phyloP scores from a whole-genome alignment of 169 alveolate genomes.

The Plasmodium billcollinsi region DNA sequence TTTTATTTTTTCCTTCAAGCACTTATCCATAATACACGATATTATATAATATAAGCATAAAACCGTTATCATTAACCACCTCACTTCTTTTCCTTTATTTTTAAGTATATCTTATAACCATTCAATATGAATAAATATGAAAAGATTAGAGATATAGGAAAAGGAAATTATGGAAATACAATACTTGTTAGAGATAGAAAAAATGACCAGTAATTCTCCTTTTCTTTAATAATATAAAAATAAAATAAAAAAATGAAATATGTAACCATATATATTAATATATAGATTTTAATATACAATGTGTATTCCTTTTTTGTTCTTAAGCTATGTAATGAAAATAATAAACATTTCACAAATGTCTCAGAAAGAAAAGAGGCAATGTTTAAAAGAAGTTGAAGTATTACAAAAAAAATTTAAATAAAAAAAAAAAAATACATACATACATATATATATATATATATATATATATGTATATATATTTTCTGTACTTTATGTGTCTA shows the following conservation, averaged over 20 bases:
- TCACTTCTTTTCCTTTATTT: conserved; percentile 9
- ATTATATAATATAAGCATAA: not conserved
- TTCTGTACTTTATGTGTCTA: not conserved
- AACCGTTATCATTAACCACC: not conserved
- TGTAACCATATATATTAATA: too few relatives aligned
- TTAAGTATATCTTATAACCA: not conserved
- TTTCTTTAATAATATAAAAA: too few relatives aligned
- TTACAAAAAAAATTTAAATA: not conserved
- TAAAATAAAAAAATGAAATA: not conserved
- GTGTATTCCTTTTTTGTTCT: conserved; percentile 33
- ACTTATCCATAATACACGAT: too few relatives aligned
- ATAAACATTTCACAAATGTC: conserved; percentile 81
- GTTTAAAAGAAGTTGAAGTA: conserved; percentile 87
- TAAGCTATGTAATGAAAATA: conserved; percentile 81
- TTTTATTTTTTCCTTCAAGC: too few relatives aligned
- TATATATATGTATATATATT: not conserved
- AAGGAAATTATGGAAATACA: conserved; percentile 86
- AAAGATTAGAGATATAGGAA: conserved; percentile 78
- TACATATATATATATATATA: not conserved
- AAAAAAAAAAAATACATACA: not conserved
- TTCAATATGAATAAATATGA: conserved; percentile 66
- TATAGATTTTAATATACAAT: not conserved
- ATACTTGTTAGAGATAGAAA: conserved; percentile 77
- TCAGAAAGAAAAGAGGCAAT: conserved; percentile 80
- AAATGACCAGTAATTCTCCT: conserved; percentile 78